These are phyloP conservation scores for Phytophthora boehmeriae DNA, from an alignment of 352 stramenopile genomes.

Conservation along the genomic window DNA sequence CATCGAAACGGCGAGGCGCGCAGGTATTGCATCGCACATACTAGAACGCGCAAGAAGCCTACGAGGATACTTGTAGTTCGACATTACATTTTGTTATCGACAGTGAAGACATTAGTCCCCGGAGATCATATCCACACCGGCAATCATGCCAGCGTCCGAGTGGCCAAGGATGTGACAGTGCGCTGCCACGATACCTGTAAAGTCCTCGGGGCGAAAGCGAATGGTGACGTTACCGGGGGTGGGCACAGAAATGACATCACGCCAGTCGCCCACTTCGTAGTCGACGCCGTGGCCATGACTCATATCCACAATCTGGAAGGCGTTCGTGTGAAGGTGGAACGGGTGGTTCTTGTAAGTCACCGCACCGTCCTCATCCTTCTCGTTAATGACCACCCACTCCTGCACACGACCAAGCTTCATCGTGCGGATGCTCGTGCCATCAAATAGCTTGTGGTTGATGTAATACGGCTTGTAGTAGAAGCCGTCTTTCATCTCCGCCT, in stretches of 20 bases:
- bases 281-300: slow-evolving; percentile 69
- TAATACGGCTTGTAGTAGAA: slow-evolving; percentile 79
- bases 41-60: slow-evolving; percentile 18
- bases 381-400: slow-evolving; percentile 80
- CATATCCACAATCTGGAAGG: slow-evolving; percentile 82
- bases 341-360: slow-evolving; percentile 74
- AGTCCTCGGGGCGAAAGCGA: slow-evolving; percentile 75
- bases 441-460: slow-evolving; percentile 71
- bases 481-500: slow-evolving; percentile 51
- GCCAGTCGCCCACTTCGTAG: slow-evolving; percentile 81
- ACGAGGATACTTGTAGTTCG: slow-evolving; percentile 2
- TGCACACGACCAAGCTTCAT: slow-evolving; percentile 66
- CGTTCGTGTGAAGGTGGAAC: slow-evolving; percentile 88
- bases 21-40: slow-evolving; percentile 26
- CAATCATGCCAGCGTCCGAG: slow-evolving; percentile 84
- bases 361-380: slow-evolving; percentile 44
- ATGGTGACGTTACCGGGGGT: slow-evolving; percentile 84
- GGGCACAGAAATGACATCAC: slow-evolving; percentile 79
- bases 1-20: slow-evolving; percentile 30
- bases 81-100: slow-evolving; percentile 3
- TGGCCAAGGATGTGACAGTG: slow-evolving; percentile 87
- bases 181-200: slow-evolving; percentile 58
- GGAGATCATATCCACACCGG: slow-evolving; percentile 55
- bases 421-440: slow-evolving; percentile 45
- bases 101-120: slow-evolving; percentile 17